Evolutionary conservation across 2,329 filamentous ascomycete species (phyloP).

Genomic region (Venturia pyrina): DNA sequence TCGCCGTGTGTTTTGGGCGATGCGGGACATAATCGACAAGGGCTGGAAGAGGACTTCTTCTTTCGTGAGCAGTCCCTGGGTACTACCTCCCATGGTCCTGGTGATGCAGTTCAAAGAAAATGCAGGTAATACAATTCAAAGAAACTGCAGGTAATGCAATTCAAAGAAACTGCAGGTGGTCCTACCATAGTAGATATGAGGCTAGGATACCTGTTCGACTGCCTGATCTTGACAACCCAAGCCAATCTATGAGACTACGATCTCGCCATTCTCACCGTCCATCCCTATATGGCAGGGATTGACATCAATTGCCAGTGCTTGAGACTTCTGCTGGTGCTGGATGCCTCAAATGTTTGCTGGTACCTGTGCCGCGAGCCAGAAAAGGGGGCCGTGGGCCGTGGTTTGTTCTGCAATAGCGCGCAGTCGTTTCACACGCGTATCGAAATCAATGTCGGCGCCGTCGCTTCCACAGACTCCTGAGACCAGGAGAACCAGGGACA

Average conservation of each 20-base stretch:
- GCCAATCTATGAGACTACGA: too few species aligned
- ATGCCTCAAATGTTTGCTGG: not conserved
- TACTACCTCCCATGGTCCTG: too few species aligned
- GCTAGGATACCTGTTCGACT: not conserved
- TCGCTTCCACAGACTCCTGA: not conserved
- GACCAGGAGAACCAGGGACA: not conserved
- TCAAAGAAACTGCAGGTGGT: too few species aligned
- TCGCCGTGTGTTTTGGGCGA: not conserved
- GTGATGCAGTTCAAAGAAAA: not conserved
- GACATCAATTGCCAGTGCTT: not conserved
- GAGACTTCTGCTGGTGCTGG: not conserved
- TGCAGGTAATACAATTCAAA: too few species aligned
- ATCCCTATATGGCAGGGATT: not conserved
- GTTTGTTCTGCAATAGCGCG: not conserved
- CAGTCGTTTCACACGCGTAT: not conserved
- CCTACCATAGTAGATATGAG: too few species aligned
- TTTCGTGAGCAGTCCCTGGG: too few species aligned
- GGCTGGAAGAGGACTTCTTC: too few species aligned
- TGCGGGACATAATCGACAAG: not conserved
- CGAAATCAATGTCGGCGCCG: not conserved
- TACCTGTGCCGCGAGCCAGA: not conserved
- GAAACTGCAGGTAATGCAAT: too few species aligned
- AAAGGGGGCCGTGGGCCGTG: not conserved
- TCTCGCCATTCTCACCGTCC: not conserved
- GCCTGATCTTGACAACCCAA: not conserved